Percentiles rank a stretch among this genome's conserved stretches.
Evolutionary conservation across 257 asterid genomes (phyloP).

Genomic region (Marsdenia floribunda): DNA sequence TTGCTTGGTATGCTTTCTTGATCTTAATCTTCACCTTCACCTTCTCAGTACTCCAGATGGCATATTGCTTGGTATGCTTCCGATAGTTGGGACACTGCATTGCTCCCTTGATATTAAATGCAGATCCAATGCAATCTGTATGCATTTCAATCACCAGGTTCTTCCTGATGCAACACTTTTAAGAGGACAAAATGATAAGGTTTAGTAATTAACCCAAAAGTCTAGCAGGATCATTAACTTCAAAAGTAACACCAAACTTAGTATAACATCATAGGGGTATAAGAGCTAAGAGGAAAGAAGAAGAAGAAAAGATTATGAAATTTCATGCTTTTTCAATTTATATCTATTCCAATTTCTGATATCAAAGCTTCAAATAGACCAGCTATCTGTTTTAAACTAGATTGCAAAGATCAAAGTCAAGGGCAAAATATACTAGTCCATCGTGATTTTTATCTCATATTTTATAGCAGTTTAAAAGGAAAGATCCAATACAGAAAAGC

Average conservation of each 20-base stretch:
- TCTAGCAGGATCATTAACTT: not conserved
- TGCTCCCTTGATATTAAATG: no score
- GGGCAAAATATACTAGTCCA: not conserved
- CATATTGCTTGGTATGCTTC: no score
- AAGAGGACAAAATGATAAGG: not conserved
- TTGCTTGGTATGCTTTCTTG: no score
- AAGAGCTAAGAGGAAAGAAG: no score
- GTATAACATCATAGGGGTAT: no score
- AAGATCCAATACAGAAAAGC: not conserved
- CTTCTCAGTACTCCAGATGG: no score
- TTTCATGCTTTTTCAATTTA: not conserved
- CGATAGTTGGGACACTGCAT: no score
- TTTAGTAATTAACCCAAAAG: not conserved
- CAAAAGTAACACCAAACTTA: not conserved
- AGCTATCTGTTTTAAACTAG: not conserved
- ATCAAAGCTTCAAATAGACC: not conserved
- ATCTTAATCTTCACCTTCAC: no score
- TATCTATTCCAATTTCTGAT: not conserved
- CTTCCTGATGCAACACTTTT: constrained; percentile 70
- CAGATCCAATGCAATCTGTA: no score
- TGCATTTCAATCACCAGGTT: constrained; percentile 79
- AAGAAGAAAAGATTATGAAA: not conserved
- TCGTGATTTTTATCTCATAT: not conserved
- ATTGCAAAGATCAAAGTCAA: not conserved
- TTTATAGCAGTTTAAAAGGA: not conserved